A percentile compares a stretch with the other conserved stretches of the same genome.
Evolutionary conservation across 1,284 basidiomycete genomes (phyloP).

Genomic region (Papiliotrema laurentii): DNA sequence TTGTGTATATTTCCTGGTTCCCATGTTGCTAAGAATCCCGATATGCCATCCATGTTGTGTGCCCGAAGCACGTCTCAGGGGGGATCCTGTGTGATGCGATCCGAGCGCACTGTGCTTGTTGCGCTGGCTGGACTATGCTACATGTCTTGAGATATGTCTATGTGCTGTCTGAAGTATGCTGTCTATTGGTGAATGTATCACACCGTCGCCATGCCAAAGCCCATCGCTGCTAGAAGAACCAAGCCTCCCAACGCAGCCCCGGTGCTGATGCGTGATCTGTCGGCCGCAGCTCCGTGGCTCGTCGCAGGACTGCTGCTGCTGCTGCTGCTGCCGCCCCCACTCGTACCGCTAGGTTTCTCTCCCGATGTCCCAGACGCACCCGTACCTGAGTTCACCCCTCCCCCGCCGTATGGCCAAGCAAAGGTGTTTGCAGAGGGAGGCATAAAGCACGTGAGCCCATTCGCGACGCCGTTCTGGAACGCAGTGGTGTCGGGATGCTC

Average conservation of each 20-base stretch:
- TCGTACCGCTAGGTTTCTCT: background rate
- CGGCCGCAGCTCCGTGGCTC: background rate
- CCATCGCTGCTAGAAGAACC: background rate
- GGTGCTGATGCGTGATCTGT: background rate
- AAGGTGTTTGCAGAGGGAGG: slow-evolving; percentile 12
- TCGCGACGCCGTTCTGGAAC: slow-evolving; percentile 28
- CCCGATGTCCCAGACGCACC: background rate
- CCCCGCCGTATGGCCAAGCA: slow-evolving; percentile 32
- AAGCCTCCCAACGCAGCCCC: background rate
- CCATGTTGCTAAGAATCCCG: no score
- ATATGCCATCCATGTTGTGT: no score
- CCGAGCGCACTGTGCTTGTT: no score
- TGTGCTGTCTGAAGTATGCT: background rate
- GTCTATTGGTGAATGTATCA: background rate
- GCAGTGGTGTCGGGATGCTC: slow-evolving; percentile 2
- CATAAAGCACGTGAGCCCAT: slow-evolving; percentile 34
- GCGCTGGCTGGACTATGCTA: no score
- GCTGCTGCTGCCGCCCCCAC: slow-evolving; percentile 1
- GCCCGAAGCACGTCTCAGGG: no score
- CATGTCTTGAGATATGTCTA: no score
- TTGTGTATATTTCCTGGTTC: no score
- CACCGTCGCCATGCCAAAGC: background rate
- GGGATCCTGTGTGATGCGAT: no score
- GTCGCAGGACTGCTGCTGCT: background rate
- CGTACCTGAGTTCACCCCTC: slow-evolving; percentile 12